These are phyloP conservation scores for Penicillium desertorum DNA, from an alignment of 495 filamentous ascomycete species.

Conservation along the genomic window DNA sequence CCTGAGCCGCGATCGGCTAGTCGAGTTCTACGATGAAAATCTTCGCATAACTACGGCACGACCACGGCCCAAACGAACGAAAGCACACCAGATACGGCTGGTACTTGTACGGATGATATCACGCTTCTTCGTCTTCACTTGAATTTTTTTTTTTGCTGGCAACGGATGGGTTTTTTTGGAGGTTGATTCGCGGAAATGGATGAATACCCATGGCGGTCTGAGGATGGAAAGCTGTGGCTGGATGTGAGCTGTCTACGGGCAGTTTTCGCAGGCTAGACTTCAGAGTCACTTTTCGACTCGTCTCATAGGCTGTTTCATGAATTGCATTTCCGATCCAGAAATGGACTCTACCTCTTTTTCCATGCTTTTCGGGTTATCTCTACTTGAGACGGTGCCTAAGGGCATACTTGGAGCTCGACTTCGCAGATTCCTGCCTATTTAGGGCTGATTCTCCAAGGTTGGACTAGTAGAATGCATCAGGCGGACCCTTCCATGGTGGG, in stretches of 20 bases:
- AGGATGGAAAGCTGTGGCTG: constrained; percentile 29
- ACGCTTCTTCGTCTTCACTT: constrained; percentile 36
- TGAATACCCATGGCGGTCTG: constrained; percentile 26
- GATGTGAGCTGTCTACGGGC: constrained; percentile 16
- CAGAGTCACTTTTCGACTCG: constrained; percentile 29
- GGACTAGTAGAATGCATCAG: neutral
- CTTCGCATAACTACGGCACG: constrained; percentile 27
- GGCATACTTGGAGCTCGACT: neutral
- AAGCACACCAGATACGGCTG: constrained; percentile 33
- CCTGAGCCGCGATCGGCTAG: constrained; percentile 27
- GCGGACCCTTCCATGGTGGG: neutral
- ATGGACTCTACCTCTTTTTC: constrained; percentile 20
- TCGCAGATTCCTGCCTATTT: neutral
- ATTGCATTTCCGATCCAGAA: constrained; percentile 35
- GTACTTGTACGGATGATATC: constrained; percentile 41
- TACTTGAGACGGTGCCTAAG: neutral
- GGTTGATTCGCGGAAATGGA: constrained; percentile 27
- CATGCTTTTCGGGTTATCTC: neutral
- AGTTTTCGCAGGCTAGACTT: constrained; percentile 13
- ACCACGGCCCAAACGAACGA: constrained; percentile 31
- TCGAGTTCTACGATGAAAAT: constrained; percentile 31
- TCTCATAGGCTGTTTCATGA: constrained; percentile 36
- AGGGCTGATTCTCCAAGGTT: neutral
- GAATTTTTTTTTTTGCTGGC: constrained; percentile 32
- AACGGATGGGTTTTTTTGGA: constrained; percentile 29